Conservation (phyloP, 768 basidiomycete genomes). For the Boletus rufocinnamomeus region DNA sequence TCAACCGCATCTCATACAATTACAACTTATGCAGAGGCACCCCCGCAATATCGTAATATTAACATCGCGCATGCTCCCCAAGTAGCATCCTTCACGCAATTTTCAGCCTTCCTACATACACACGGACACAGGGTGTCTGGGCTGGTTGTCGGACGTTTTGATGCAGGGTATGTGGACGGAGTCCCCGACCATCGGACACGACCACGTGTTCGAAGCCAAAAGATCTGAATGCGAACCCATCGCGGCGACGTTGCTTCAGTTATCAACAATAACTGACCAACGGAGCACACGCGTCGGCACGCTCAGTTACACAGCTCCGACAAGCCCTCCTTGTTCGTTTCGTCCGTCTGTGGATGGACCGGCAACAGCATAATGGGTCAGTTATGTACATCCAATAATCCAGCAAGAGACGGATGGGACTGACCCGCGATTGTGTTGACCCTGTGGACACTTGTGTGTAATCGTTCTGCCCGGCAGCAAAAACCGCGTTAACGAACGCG, state of each 20-base stretch:
- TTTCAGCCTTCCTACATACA: not conserved
- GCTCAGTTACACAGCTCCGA: not conserved
- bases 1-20: not conserved
- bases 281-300: not conserved
- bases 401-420: not conserved
- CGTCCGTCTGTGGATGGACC: not conserved
- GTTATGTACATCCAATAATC: too few species aligned
- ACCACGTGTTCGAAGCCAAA: not conserved
- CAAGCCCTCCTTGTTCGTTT: slow-evolving; percentile 5
- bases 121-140: not conserved
- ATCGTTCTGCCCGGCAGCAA: slow-evolving; percentile 6
- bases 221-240: not conserved
- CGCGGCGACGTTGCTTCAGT: not conserved
- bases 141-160: not conserved
- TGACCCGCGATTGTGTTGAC: slow-evolving; percentile 26
- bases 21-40: not conserved
- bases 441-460: slow-evolving; percentile 19
- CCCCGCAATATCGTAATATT: not conserved
- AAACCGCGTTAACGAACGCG: slow-evolving; percentile 1
- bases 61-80: not conserved
- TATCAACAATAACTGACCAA: not conserved
- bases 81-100: not conserved
- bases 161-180: not conserved
- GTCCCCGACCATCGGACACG: too few species aligned
- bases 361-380: not conserved